Evolutionary conservation across 495 filamentous ascomycete genomes (phyloP), one percentile per base, ranked within the genome.

Genomic region (Tuber melanosporum): DNA sequence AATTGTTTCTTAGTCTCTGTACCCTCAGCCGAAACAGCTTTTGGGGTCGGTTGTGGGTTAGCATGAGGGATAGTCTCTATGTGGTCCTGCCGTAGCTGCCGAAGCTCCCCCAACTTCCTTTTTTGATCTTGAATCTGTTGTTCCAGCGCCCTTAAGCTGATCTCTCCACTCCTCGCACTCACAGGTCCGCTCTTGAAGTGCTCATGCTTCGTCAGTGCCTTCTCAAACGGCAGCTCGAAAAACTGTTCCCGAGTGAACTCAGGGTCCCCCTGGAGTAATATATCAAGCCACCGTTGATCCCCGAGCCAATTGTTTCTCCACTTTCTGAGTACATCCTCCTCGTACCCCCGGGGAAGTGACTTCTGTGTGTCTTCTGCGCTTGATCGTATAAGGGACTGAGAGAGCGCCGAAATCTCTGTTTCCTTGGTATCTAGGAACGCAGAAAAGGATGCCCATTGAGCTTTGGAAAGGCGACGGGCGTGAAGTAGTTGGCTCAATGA

Each of bases 301-400:
- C 82, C 82, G 47, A 83, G 75, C 82, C 82, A 83, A 73, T 83
- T 83, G 69, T 81, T 83, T 22, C 74, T 80, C 82, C 82, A 83
- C 74, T 83, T 83, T 42, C 66, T 71, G 14, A 74, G 46, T 19
- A 83, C 45, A 39, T 79, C 76, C 42, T 83, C 82, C 62, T 83
- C 82, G 22, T 78, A 83, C n/a, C 75, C 78, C 22, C 76, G 73
- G 0, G 77, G 70, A 36, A 74, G 36, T 22, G 71, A 52, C 36
- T 73, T 62, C 49, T 46, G 69, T 6, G 66, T 52, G 75, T 81
- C 72, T 5, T 75, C 45, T 41, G 41, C 20, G 45, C 43, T 39
- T 9, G 42, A 10, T 42, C 70, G 75, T 46, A 44, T 26, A 41
- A 71, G 32, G 20, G 12, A 44, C 19, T 83, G 74, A 14, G 73